Base-by-base conservation (phyloP, 441 rosid species). In the Euphorbia schlechtendalii region DNA sequence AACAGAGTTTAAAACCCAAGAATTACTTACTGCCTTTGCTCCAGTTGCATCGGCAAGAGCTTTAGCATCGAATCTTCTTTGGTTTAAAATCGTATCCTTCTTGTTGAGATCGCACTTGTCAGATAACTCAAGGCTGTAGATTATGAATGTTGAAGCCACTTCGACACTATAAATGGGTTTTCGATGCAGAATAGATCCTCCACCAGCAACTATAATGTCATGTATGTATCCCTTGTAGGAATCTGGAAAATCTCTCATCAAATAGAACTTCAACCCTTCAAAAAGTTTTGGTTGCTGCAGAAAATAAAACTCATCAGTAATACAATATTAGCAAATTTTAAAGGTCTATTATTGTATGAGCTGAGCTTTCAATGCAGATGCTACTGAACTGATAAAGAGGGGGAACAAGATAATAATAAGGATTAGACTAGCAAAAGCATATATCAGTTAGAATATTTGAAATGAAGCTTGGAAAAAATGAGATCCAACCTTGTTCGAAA, bases 1-100 rank as follows among this genome's bases (percentile, higher is more conserved):
- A 63, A 93, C 80, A 63, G 89, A 90, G 71, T 84, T 82, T 77
- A 90, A 74, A 78, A 93, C 77, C 99, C 99, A 93, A 30, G 80
- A 72, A 72, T 83, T 90, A 82, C 83, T 88, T 41, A 80, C 86
- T 36, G 81, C 86, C 80, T 74, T 88, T 40, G 93, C 83, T 75
- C 74, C 82, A 28, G 82, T 74, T 64, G 84, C 74, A 69, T 72
- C 77, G 0, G 96, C 96, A 60, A 90, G 72, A 15, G 78, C 82
- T 72, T 85, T 86, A 30, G 89, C 96, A 69, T 79, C 81, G 45
- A 67, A 63, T 61, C 65, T 59, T 80, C 94, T 78, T 21, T 65
- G 73, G 55, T 69, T 81, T 69, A 82, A 67, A 34, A 82, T 66
- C 46, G 66, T 65, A 34, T 77, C 72, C 72, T 77, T 81, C 78